Evolutionary conservation across 192 early-diverging fungal genomes (phyloP).

Genomic region (Dispira simplex): DNA sequence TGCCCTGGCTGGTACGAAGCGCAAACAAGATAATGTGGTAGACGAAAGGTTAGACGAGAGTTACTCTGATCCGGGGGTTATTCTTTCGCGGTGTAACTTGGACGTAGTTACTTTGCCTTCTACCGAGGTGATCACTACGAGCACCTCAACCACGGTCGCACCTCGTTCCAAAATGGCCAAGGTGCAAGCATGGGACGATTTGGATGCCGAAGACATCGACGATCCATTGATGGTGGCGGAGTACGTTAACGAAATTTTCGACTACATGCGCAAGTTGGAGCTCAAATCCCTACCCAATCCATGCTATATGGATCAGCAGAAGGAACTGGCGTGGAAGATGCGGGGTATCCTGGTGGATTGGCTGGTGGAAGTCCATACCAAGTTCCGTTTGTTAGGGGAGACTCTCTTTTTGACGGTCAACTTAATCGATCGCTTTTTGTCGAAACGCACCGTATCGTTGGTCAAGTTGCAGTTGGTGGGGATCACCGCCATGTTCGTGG

Average conservation of each 20-base stretch:
- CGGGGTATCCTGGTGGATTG: slow-evolving; percentile 87
- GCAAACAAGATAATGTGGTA: no score
- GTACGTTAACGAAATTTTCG: slow-evolving; percentile 87
- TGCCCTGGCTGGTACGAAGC: no score
- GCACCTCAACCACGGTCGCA: no score
- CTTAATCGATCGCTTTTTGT: slow-evolving; percentile 89
- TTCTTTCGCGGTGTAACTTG: no score
- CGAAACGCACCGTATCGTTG: slow-evolving; percentile 65
- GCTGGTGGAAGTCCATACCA: slow-evolving; percentile 83
- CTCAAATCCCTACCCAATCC: slow-evolving; percentile 61
- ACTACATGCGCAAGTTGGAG: slow-evolving; percentile 67
- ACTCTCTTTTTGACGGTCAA: slow-evolving; percentile 90
- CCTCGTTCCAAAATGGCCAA: slow-evolving; percentile 15
- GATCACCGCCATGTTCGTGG: slow-evolving; percentile 75
- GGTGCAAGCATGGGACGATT: slow-evolving; percentile 41
- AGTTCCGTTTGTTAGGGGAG: slow-evolving; percentile 85
- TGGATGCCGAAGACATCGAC: slow-evolving; percentile 57
- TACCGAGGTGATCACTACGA: no score
- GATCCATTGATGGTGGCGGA: slow-evolving; percentile 92
- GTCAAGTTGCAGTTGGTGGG: slow-evolving; percentile 90
- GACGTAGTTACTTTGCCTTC: slow-evolving; percentile 17
- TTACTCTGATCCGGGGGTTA: no score
- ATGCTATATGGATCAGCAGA: slow-evolving; percentile 69
- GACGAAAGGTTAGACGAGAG: no score
- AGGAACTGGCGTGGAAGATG: slow-evolving; percentile 85